These are phyloP conservation scores for Arachnomyces sp. DNA, from an alignment of 2,329 filamentous ascomycete genomes.

Conservation along the genomic window DNA sequence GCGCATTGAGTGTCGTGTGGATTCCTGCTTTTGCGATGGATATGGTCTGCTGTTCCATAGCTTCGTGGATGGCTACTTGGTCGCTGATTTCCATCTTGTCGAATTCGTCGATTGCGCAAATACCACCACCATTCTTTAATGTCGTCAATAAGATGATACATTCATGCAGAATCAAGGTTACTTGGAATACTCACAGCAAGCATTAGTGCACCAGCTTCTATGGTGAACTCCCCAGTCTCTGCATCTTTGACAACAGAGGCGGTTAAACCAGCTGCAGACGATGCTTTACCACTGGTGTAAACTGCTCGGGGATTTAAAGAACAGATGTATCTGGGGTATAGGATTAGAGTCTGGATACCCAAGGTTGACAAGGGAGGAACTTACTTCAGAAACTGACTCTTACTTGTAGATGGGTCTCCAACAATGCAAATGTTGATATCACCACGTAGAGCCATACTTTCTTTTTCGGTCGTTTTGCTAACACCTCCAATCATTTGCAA, in stretches of 20 bases:
- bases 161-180: neutral
- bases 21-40: constrained; percentile 98
- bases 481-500: constrained; percentile 96
- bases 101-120: constrained; percentile 97
- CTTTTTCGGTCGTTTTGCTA: constrained; percentile 70
- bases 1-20: constrained; percentile 90
- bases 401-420: constrained; percentile 91
- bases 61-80: constrained; percentile 98
- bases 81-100: constrained; percentile 99
- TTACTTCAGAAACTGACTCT: constrained; percentile 89
- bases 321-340: constrained; percentile 64
- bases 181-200: constrained; percentile 51
- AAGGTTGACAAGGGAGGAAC: constrained; percentile 15
- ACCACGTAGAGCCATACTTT: constrained; percentile 91
- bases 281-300: constrained; percentile 96
- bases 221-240: constrained; percentile 97
- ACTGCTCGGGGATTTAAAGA: constrained; percentile 93
- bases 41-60: constrained; percentile 99
- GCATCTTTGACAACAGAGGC: constrained; percentile 96
- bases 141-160: constrained; percentile 5
- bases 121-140: constrained; percentile 63
- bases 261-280: constrained; percentile 92
- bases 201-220: constrained; percentile 97
- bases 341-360: constrained; percentile 1
- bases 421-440: constrained; percentile 99